A percentile compares a stretch with the other conserved stretches of the same genome.
Conservation (phyloP, 1,139 yeast species). For the Taphrina wiesneri region DNA sequence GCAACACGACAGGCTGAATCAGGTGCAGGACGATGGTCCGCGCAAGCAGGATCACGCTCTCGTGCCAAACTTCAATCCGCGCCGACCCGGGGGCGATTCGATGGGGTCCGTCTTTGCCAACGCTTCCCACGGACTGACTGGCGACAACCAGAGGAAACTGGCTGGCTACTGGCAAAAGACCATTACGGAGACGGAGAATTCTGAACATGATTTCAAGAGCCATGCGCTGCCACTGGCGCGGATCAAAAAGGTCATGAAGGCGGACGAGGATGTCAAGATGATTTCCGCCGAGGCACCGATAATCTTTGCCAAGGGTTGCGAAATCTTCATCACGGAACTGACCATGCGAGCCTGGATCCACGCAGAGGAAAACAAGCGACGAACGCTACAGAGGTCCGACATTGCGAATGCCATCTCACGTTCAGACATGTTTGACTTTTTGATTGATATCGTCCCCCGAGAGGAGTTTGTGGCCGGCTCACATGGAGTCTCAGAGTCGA, state of each 20-base stretch:
- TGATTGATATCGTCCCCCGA: constrained; percentile 93
- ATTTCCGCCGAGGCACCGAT: constrained; percentile 98
- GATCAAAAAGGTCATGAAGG: constrained; percentile 90
- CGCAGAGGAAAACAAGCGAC: constrained; percentile 91
- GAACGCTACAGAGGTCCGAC: constrained; percentile 90
- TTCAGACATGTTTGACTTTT: constrained; percentile 94
- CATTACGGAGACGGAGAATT: constrained; percentile 84
- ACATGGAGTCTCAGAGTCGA: background rate
- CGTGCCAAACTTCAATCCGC: background rate
- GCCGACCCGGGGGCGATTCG: background rate
- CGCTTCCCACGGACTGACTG: constrained; percentile 89
- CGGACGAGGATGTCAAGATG: constrained; percentile 96
- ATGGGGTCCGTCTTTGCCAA: constrained; percentile 57
- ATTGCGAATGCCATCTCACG: constrained; percentile 93
- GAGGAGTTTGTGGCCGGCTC: constrained; percentile 38
- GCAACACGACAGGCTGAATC: constrained; percentile 10
- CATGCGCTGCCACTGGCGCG: constrained; percentile 94
- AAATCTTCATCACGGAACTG: constrained; percentile 89
- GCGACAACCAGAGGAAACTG: constrained; percentile 81
- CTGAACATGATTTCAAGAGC: constrained; percentile 86
- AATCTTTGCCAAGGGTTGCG: constrained; percentile 95
- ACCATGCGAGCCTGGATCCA: constrained; percentile 99
- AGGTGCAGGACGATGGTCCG: background rate
- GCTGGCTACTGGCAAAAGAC: constrained; percentile 97
- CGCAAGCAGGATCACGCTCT: constrained; percentile 12